phyloP scores from a whole-genome alignment of 441 rosid species.

The Populus hybrid region DNA sequence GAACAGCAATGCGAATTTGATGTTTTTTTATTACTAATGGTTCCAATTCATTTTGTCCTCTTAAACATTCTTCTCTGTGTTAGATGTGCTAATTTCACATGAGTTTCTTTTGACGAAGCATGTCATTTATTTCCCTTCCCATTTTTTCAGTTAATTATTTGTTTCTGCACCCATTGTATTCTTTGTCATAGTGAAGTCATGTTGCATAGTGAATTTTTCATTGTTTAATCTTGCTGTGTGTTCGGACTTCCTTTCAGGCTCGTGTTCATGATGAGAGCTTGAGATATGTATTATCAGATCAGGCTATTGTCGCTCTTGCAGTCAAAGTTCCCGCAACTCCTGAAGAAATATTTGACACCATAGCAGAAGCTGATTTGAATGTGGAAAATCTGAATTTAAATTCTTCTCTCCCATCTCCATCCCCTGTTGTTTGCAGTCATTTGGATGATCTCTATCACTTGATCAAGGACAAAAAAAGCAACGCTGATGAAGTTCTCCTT shows the following conservation, averaged over 20 bases:
- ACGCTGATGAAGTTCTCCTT: conserved; percentile 41
- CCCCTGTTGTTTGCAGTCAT: conserved; percentile 69
- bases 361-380: conserved; percentile 61
- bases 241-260: conserved; percentile 53
- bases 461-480: conserved; percentile 39
- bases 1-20: not conserved
- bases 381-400: conserved; percentile 40
- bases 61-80: not conserved
- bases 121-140: not conserved
- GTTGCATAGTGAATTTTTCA: conserved; percentile 7
- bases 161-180: conserved; percentile 2
- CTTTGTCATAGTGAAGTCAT: conserved; percentile 5
- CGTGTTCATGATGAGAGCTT: conserved; percentile 95
- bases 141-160: not conserved
- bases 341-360: conserved; percentile 41
- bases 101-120: conserved; percentile 12
- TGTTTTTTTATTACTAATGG: not conserved
- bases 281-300: conserved; percentile 78
- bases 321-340: conserved; percentile 40
- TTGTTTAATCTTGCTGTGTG: conserved; percentile 15
- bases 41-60: not conserved
- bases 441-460: conserved; percentile 47
- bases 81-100: not conserved
- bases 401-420: conserved; percentile 54
- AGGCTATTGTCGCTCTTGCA: conserved; percentile 66